Base-by-base conservation (phyloP, 345 rosid species). In the Mercurialis annua region DNA sequence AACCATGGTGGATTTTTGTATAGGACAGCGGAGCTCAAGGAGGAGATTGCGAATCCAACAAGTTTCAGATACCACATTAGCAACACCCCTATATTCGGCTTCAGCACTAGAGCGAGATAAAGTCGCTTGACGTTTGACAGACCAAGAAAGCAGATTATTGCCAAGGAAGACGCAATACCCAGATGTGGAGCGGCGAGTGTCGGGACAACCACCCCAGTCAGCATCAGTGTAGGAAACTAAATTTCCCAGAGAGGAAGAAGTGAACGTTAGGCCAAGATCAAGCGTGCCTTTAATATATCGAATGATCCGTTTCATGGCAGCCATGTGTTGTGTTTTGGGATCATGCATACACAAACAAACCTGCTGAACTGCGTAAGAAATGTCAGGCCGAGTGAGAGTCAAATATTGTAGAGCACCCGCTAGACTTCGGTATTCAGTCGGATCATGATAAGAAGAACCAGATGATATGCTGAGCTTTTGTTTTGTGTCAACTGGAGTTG, bases 101-200 rank as follows among this genome's bases (percentile, higher is more conserved):
- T 40, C 44, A 40, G 44, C 44, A 40, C 44, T 40, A 40, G 44
- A 40, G 6, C 44, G 44, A 40, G 44, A 40, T 6, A 40, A 6
- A 6, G 44, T 40, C 6, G 44, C 7, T 40, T 40, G 44, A 6
- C 44, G n/a, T n/a, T n/a, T n/a, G n/a, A n/a, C n/a, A n/a, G n/a
- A n/a, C 27, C 58, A 53, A 0, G 58, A 53, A 14, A 53, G 9
- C 58, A 53, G 15, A 23, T 53, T 53, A 18, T 53, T 29, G 6
- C 58, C 58, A 9, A 53, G 58, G 24, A 53, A 53, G 4, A 53
- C 58, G 24, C 58, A 53, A 23, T 53, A 53, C 15, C 33, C 33
- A 24, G 58, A 53, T 5, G 58, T 53, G 6, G 33, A 53, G 30
- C n/a, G n/a, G n/a, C n/a, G n/a, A n/a, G n/a, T n/a, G n/a, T n/a